Evolutionary conservation across 2,329 filamentous ascomycete species (phyloP), one percentile per base, ranked within the genome.

Genomic region (Microdochium trichocladiopsis): DNA sequence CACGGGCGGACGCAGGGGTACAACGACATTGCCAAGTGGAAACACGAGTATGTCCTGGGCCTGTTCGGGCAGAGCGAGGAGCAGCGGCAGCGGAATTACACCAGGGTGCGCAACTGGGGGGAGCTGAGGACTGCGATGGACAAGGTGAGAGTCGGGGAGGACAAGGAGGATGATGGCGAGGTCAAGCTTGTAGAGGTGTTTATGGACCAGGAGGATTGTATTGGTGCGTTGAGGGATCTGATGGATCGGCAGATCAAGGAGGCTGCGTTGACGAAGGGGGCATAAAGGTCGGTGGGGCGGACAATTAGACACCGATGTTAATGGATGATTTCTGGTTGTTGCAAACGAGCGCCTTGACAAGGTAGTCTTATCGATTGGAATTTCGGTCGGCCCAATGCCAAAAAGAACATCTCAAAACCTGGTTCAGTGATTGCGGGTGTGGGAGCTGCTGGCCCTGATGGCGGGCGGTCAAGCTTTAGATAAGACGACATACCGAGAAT

Each of bases 1-100:
- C 78, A 83, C 55, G 80, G 80, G 8, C 66, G 73, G 18, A 69
- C 74, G 16, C 69, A 78, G 54, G 61, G 53, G 1, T 84, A 84
- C 60, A 84, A 84, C 52, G 78, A 83, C 49, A 60, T 76, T 25
- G 69, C 76, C n/a, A 63, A 68, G 0, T 82, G 78, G 79, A 66
- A 73, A 48, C 76, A 82, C 52, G 69, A 75, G 8, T 66, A 75
- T 47, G 75, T 75, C 4, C 69, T 75, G 1, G 64, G 61, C 12
- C 74, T 78, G 52, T 79, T 80, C 49, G 77, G 77, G 0, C 74
- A 72, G 21, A 63, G 64, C 11, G 63, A 70, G 9, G 68, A 69
- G 41, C 16, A 21, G 41, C 3, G 41, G 16, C 21, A 22, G 41
- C 21, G 21, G 18, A 64, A 68, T 0, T 70, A 69, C 48, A 74